Evolutionary conservation across 2,329 filamentous ascomycete genomes (phyloP).

Genomic region (Neonectria magnoliae): DNA sequence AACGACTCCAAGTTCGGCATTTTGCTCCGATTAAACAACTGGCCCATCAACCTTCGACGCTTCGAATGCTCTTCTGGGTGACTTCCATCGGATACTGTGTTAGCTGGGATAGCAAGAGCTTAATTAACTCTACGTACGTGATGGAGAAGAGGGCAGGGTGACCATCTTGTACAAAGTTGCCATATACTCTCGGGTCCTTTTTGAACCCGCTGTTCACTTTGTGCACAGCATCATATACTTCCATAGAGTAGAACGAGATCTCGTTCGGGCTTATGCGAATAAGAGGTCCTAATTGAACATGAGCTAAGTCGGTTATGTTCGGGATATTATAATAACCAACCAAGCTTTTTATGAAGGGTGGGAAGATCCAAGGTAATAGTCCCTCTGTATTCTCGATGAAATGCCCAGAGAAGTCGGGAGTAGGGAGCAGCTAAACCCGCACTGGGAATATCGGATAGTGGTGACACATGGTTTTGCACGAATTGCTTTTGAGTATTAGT

Average conservation of each 20-base stretch:
- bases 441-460: slow-evolving; percentile 32
- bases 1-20: slow-evolving; percentile 38
- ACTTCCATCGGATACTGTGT: slow-evolving; percentile 16
- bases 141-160: slow-evolving; percentile 44
- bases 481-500: not conserved
- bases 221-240: slow-evolving; percentile 39
- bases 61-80: slow-evolving; percentile 41
- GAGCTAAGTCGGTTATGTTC: not conserved
- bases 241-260: slow-evolving; percentile 41
- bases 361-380: slow-evolving; percentile 36
- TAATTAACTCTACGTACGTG: slow-evolving; percentile 25
- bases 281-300: slow-evolving; percentile 25
- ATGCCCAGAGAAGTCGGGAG: slow-evolving; percentile 38
- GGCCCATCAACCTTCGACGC: slow-evolving; percentile 43
- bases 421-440: slow-evolving; percentile 32
- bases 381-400: slow-evolving; percentile 35
- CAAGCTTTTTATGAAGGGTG: slow-evolving; percentile 35
- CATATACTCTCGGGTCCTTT: slow-evolving; percentile 42
- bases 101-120: slow-evolving; percentile 5
- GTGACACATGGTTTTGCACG: slow-evolving; percentile 13
- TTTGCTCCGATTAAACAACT: slow-evolving; percentile 42
- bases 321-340: not conserved
- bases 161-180: slow-evolving; percentile 42
- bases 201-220: slow-evolving; percentile 38
- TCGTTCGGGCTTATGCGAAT: slow-evolving; percentile 39